Evolutionary conservation across 2,329 filamentous ascomycete species (phyloP), one percentile per base, ranked within the genome.

Genomic region (Xylaria arbuscula): DNA sequence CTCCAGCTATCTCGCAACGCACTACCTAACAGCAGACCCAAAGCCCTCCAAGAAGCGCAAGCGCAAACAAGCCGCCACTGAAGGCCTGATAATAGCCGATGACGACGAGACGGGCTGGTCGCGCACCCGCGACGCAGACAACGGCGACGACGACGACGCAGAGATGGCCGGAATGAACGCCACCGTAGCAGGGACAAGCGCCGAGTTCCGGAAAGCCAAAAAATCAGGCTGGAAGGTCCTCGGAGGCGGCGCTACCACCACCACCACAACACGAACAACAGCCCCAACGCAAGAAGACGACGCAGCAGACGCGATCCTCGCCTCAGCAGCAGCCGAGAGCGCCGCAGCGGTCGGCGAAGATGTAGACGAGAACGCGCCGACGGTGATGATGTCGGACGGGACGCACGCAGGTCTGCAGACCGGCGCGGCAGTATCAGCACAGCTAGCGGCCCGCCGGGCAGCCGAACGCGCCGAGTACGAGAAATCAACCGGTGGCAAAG

Each of bases 321-420:
- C 91, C 0, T 92, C 89, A 0, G 88, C 89, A 3, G 93, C 96
- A 71, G 86, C 85, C 34, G 84, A 83, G 1, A 88, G 88, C 5
- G 81, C 82, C 0, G 78, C 79, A 19, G 79, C 80, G 50, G 85
- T 74, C 13, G 36, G 9, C 34, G 34, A 36, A 9, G 81, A 85
- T 34, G 80, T 84, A 32, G 85, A 74, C n/a, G 81, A 86, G 38
- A 81, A 84, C 28, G 78, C 15, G 81, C 13, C 72, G 0, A 77
- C 76, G 0, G 80, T 84, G n/a, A 88, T 89, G 73, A 97, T 98
- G 93, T 92, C 93, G 68, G 93, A 94, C 71, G 96, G 96, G 19
- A 94, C 93, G 2, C 88, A 92, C 75, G 94, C 94, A 0, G 96
- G 96, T 1, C 83, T 99, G 15, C 96, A 99, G 80, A 93, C 88